These are phyloP conservation scores for Rhizophora mangle DNA, from an alignment of 345 rosid genomes.

Conservation along the genomic window DNA sequence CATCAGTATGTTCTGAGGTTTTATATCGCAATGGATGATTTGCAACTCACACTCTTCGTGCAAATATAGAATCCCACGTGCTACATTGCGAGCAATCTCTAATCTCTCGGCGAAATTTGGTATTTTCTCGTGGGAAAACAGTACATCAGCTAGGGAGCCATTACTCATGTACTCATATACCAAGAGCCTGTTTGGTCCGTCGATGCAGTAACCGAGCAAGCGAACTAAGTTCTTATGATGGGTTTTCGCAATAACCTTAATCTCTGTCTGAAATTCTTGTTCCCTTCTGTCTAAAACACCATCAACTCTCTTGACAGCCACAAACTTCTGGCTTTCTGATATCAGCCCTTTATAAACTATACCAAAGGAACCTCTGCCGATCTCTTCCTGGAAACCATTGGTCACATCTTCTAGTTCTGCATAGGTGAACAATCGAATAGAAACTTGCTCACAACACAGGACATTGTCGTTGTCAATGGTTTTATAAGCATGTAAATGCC, in stretches of 20 bases:
- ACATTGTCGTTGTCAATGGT: neutral
- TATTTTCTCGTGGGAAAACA: constrained; percentile 14
- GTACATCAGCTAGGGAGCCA: constrained; percentile 27
- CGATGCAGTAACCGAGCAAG: constrained; percentile 28
- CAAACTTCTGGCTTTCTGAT: neutral
- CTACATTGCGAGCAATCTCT: constrained; percentile 25
- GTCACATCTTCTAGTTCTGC: constrained; percentile 21
- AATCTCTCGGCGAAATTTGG: constrained; percentile 21
- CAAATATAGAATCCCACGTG: constrained; percentile 26
- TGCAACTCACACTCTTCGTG: constrained; percentile 32
- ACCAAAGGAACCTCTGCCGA: constrained; percentile 35
- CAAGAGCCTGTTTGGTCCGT: constrained; percentile 23
- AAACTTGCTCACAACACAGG: constrained; percentile 2
- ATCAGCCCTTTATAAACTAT: constrained; percentile 27
- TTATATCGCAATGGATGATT: constrained; percentile 37
- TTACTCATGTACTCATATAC: constrained; percentile 32
- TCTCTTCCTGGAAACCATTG: constrained; percentile 25
- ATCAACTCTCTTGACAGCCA: constrained; percentile 32
- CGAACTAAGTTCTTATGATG: constrained; percentile 31
- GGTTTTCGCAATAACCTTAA: constrained; percentile 28
- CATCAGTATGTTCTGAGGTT: constrained; percentile 31
- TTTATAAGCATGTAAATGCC: constrained; percentile 10
- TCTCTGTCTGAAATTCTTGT: constrained; percentile 27
- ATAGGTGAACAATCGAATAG: constrained; percentile 17
- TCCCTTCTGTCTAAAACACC: constrained; percentile 12